Evolutionary conservation across 345 rosid genomes (phyloP).

Genomic region (Melaleuca alternifolia): DNA sequence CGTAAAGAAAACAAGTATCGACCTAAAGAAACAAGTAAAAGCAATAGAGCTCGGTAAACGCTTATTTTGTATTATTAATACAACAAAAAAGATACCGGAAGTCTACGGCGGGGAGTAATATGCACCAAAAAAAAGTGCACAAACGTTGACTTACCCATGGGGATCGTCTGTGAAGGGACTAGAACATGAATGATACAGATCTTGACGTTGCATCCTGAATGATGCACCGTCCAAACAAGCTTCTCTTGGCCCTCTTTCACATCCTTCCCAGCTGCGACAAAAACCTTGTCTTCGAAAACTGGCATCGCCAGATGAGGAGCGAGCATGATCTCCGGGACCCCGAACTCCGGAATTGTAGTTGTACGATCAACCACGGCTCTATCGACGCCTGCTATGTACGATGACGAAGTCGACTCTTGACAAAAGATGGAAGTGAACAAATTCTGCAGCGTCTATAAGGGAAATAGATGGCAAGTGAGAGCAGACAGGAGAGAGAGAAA

Average conservation of each 20-base stretch:
- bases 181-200: conserved; percentile 65
- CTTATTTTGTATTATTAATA: not conserved
- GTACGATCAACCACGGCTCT: not conserved
- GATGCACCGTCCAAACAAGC: conserved; percentile 15
- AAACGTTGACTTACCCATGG: conserved; percentile 34
- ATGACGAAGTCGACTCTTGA: not conserved
- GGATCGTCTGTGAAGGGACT: conserved; percentile 52
- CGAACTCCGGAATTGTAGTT: not conserved
- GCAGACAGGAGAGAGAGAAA: not conserved
- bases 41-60: not conserved
- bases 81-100: not conserved
- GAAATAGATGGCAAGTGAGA: not conserved
- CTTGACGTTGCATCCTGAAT: conserved; percentile 26
- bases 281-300: conserved; percentile 13
- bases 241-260: conserved; percentile 8
- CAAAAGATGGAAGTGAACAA: not conserved
- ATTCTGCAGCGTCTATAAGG: not conserved
- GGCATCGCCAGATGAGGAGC: not conserved
- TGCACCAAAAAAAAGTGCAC: no score
- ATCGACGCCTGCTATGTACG: not conserved
- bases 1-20: not conserved
- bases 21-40: not conserved
- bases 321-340: not conserved
- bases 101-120: not conserved
- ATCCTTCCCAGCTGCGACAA: conserved; percentile 14